These are phyloP conservation scores for Calonectria hawksworthii DNA, from an alignment of 2,329 filamentous ascomycete genomes.

Conservation along the genomic window DNA sequence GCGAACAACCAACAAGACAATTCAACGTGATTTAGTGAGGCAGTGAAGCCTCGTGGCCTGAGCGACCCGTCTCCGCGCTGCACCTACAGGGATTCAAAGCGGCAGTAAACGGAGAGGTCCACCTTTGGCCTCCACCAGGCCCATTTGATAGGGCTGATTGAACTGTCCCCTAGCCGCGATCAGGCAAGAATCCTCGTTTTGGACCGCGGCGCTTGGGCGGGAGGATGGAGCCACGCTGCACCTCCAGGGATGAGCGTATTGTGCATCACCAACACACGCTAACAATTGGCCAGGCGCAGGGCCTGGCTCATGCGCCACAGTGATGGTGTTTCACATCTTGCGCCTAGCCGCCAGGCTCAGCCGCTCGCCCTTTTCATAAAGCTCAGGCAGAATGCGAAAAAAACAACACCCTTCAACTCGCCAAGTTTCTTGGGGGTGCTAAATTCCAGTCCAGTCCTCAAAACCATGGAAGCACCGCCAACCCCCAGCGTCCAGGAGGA, in stretches of 20 bases:
- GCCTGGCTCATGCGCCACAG: not conserved
- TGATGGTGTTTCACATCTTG: not conserved
- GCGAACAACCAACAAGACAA: not conserved
- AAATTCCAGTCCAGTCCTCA: no score
- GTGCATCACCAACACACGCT: not conserved
- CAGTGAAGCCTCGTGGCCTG: not conserved
- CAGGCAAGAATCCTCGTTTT: not conserved
- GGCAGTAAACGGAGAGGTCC: not conserved
- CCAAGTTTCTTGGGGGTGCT: no score
- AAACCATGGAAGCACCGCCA: not conserved
- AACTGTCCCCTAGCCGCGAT: not conserved
- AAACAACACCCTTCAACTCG: no score
- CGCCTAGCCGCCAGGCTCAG: not conserved
- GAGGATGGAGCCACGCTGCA: not conserved
- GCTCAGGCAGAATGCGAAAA: not conserved
- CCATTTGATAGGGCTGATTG: not conserved
- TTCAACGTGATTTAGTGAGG: not conserved
- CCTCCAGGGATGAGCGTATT: not conserved
- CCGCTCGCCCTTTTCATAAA: not conserved
- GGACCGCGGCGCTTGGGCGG: not conserved
- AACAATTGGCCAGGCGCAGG: not conserved
- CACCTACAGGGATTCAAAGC: not conserved
- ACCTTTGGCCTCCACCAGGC: not conserved
- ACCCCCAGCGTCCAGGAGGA: not conserved
- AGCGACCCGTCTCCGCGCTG: not conserved